phyloP scores from a whole-genome alignment of 2,329 filamentous ascomycete species.

The Chaetomium strumarium region DNA sequence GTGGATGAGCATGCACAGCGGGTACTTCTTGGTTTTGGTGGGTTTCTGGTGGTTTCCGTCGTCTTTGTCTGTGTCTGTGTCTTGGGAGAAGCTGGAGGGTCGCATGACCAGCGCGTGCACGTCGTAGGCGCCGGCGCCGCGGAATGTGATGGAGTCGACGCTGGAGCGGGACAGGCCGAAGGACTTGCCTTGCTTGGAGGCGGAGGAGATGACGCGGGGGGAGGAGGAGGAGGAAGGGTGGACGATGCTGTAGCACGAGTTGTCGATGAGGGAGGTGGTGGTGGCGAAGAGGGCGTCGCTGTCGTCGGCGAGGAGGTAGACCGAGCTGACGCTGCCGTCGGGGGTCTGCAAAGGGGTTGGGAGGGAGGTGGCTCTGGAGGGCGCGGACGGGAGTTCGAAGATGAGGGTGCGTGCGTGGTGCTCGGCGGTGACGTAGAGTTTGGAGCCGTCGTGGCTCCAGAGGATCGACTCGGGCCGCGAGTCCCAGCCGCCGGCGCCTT shows the following conservation, averaged over 20 bases:
- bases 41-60: no score
- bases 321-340: slow-evolving; percentile 49
- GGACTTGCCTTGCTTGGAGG: slow-evolving; percentile 57
- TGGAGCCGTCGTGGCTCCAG: slow-evolving; percentile 54
- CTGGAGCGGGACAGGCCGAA: slow-evolving; percentile 61
- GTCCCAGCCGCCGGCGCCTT: slow-evolving; percentile 61
- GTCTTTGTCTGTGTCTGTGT: slow-evolving; percentile 45
- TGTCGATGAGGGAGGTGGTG: slow-evolving; percentile 65
- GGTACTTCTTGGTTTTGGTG: slow-evolving; percentile 65
- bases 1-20: slow-evolving; percentile 73
- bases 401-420: slow-evolving; percentile 57
- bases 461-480: slow-evolving; percentile 49
- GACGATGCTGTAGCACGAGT: slow-evolving; percentile 60
- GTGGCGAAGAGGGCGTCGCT: slow-evolving; percentile 52
- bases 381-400: slow-evolving; percentile 55
- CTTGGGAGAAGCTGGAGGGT: slow-evolving; percentile 52
- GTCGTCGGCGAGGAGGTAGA: slow-evolving; percentile 41
- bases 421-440: slow-evolving; percentile 70
- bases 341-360: slow-evolving; percentile 44
- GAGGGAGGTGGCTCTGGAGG: slow-evolving; percentile 40
- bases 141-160: slow-evolving; percentile 63
- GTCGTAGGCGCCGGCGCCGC: slow-evolving; percentile 56
- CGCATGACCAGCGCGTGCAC: slow-evolving; percentile 67
- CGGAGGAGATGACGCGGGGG: slow-evolving; percentile 51
- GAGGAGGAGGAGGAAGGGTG: slow-evolving; percentile 37